phyloP scores from a whole-genome alignment of 2,329 filamentous ascomycete species.

The Septoria petroselini region DNA sequence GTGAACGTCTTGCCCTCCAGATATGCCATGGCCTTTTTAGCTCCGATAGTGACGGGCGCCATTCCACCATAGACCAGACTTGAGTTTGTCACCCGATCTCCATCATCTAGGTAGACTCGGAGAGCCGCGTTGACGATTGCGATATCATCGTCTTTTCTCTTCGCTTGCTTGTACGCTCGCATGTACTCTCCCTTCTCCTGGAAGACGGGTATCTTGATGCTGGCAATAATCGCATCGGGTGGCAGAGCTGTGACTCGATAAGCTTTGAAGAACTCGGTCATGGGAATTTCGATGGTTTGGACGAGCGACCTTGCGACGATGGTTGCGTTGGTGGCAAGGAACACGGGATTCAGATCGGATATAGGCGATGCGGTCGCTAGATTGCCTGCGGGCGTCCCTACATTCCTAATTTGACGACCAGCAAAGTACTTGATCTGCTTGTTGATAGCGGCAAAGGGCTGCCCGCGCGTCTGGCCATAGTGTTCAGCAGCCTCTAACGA shows the following conservation, averaged over 20 bases:
- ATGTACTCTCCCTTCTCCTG: slow-evolving; percentile 75
- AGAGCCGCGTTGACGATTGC: slow-evolving; percentile 91
- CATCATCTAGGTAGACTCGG: slow-evolving; percentile 66
- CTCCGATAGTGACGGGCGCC: slow-evolving; percentile 86
- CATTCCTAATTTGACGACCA: slow-evolving; percentile 91
- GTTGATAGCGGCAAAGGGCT: slow-evolving; percentile 84
- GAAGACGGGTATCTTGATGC: slow-evolving; percentile 78
- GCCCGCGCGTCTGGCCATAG: slow-evolving; percentile 68
- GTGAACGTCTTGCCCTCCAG: slow-evolving; percentile 75
- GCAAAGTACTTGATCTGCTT: slow-evolving; percentile 96
- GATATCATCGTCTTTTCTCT: slow-evolving; percentile 97
- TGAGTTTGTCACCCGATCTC: slow-evolving; percentile 67
- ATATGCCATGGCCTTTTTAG: slow-evolving; percentile 71
- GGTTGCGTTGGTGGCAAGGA: slow-evolving; percentile 80
- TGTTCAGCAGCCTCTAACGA: slow-evolving; percentile 73
- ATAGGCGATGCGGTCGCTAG: slow-evolving; percentile 93
- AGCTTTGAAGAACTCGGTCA: slow-evolving; percentile 87
- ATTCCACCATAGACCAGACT: slow-evolving; percentile 92
- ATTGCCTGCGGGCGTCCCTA: slow-evolving; percentile 95
- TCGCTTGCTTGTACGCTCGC: slow-evolving; percentile 90
- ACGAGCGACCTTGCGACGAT: slow-evolving; percentile 74
- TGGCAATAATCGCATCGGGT: slow-evolving; percentile 77
- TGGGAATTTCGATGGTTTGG: slow-evolving; percentile 78
- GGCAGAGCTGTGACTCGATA: slow-evolving; percentile 83
- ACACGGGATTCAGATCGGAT: slow-evolving; percentile 90